Evolutionary conservation across 305 asterid genomes (phyloP), one percentile per base, ranked within the genome.

Genomic region (Solanum aculeatissimum): DNA sequence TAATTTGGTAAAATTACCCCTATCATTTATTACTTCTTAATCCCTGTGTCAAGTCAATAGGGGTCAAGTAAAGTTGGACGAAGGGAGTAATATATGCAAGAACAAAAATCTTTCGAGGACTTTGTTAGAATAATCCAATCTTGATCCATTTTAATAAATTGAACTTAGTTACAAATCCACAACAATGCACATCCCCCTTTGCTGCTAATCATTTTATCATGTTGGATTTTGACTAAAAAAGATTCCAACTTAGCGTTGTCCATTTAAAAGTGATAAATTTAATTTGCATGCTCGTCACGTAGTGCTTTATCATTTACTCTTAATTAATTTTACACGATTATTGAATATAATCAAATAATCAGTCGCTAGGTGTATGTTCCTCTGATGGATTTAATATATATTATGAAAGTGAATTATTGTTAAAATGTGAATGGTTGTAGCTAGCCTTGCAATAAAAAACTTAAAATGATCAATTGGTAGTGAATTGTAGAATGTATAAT

Each of bases 141-240:
- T 57, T 68, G 60, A 80, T 54, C 58, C 74, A 60, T 81, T 45
- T 18, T 13, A 68, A 78, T 53, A 18, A 85, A 81, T 83, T 62
- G 80, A 83, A 85, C 27, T 91, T 89, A 85, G 91, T 85, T 87
- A 90, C 91, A 80, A 86, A 85, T 83, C 85, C 90, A 90, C 85
- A 86, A 66, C 69, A 75, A 87, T n/a, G 25, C 78, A 66, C 62
- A 79, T 58, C 57, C 27, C 86, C 84, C 82, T 84, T 81, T 81
- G 83, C 63, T 43, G 83, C 89, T 85, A 86, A 91, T 90, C 89
- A 90, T 87, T 87, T 89, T 71, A 83, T 85, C 86, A 86, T 85
- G 92, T 85, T 91, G 86, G 65, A 72, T 88, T 89, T 90, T 88
- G 89, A 88, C 91, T 85, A 80, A 7, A 86, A 86, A 86, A 87